Evolutionary conservation across 768 basidiomycete species (phyloP).

Genomic region (Mycena alexandri): DNA sequence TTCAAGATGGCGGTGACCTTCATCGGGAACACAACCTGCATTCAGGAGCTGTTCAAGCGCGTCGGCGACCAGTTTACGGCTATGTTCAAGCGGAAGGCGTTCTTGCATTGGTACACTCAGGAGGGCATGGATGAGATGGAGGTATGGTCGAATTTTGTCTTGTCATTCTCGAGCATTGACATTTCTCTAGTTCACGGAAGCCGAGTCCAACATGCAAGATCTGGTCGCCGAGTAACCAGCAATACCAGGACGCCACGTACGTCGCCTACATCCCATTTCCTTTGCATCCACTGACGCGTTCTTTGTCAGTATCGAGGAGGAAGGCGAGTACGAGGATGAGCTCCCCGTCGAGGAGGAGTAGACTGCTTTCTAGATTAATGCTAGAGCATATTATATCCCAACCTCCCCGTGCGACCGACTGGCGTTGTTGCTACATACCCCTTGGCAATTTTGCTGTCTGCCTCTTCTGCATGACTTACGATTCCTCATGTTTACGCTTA

Average conservation of each 20-base stretch:
- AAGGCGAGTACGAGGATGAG: slow-evolving; percentile 92
- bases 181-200: slow-evolving; percentile 86
- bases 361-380: slow-evolving; percentile 13
- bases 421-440: neutral
- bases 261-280: slow-evolving; percentile 47
- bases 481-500: slow-evolving; percentile 18
- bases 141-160: slow-evolving; percentile 41
- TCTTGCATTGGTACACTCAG: slow-evolving; percentile 99
- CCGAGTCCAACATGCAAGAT: slow-evolving; percentile 99
- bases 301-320: slow-evolving; percentile 78
- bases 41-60: slow-evolving; percentile 99
- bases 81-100: slow-evolving; percentile 99
- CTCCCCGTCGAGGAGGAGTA: slow-evolving; percentile 68
- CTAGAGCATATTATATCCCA: slow-evolving; percentile 26
- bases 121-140: slow-evolving; percentile 99
- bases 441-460: neutral
- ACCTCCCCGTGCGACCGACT: slow-evolving; percentile 1
- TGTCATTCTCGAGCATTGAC: neutral
- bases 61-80: slow-evolving; percentile 98
- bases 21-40: slow-evolving; percentile 96
- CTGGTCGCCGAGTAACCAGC: slow-evolving; percentile 97
- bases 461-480: slow-evolving; percentile 21
- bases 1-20: slow-evolving; percentile 98
- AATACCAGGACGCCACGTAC: slow-evolving; percentile 94
- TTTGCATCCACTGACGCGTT: slow-evolving; percentile 23